These are phyloP conservation scores for Aspergillus latus DNA, from an alignment of 2,329 filamentous ascomycete genomes.

Conservation along the genomic window DNA sequence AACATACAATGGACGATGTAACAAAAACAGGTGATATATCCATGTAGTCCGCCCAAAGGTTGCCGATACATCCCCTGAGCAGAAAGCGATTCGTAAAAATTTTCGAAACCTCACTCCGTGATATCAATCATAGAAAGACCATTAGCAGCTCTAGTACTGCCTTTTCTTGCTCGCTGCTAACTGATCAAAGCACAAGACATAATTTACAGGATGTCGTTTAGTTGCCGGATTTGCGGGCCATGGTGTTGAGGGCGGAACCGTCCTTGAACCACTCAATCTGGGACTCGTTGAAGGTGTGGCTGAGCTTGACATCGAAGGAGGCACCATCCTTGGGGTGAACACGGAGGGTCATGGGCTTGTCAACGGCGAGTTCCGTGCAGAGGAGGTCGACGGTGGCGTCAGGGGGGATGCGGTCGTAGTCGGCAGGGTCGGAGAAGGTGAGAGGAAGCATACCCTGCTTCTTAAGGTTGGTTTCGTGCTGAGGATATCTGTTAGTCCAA, in stretches of 20 bases:
- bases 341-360: conserved; percentile 85
- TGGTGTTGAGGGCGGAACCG: conserved; percentile 94
- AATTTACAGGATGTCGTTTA: conserved; percentile 31
- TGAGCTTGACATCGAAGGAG: conserved; percentile 77
- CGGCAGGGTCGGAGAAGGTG: conserved; percentile 88
- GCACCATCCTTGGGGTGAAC: conserved; percentile 89
- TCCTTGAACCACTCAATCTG: conserved; percentile 99
- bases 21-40: conserved; percentile 40
- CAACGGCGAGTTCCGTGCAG: conserved; percentile 85
- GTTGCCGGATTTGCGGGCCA: conserved; percentile 68
- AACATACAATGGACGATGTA: conserved; percentile 37
- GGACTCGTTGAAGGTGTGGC: conserved; percentile 96
- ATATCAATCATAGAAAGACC: conserved; percentile 31
- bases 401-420: conserved; percentile 95
- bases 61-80: conserved; percentile 26
- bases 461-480: conserved; percentile 99
- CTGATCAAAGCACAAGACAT: conserved; percentile 26
- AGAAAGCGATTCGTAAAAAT: conserved; percentile 37
- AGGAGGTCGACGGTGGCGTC: conserved; percentile 89
- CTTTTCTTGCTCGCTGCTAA: conserved; percentile 17
- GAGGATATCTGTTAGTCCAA: not conserved
- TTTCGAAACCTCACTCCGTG: conserved; percentile 36
- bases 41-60: conserved; percentile 40
- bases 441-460: conserved; percentile 99
- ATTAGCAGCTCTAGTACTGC: conserved; percentile 20